A percentile compares a stretch with the other conserved stretches of the same genome.
Conservation (phyloP, 495 filamentous ascomycete genomes). For the Hypoxylon intermedium region DNA sequence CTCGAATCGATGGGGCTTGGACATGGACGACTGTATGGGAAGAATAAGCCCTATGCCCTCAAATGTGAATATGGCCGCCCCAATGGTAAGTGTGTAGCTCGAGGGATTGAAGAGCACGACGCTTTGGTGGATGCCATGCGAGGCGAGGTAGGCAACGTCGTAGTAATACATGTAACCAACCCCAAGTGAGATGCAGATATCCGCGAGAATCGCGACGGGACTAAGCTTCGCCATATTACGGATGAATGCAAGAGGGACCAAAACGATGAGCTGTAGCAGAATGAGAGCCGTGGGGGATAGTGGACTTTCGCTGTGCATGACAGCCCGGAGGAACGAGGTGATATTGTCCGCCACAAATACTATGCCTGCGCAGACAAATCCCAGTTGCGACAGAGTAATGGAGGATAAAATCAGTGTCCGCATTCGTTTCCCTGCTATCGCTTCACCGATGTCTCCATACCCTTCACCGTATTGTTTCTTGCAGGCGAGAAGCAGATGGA, state of each 20-base stretch:
- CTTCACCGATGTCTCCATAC: conserved; percentile 68
- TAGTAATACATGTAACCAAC: conserved; percentile 69
- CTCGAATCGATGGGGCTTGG: conserved; percentile 64
- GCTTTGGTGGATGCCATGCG: conserved; percentile 53
- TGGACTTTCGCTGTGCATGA: conserved; percentile 48
- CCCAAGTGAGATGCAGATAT: conserved; percentile 68
- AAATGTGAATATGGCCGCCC: conserved; percentile 71
- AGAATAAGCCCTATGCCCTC: conserved; percentile 72
- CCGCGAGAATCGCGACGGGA: conserved; percentile 64
- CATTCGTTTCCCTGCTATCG: conserved; percentile 59
- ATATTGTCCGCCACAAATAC: conserved; percentile 73
- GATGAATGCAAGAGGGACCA: conserved; percentile 67
- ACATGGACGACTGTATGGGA: conserved; percentile 70
- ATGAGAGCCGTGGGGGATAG: conserved; percentile 59
- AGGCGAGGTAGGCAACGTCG: conserved; percentile 59
- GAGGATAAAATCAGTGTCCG: conserved; percentile 62
- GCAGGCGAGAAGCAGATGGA: conserved; percentile 67
- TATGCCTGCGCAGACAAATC: conserved; percentile 70
- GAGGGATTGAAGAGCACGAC: conserved; percentile 67
- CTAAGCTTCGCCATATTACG: conserved; percentile 71
- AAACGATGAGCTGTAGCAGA: conserved; percentile 59
- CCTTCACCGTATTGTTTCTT: conserved; percentile 60
- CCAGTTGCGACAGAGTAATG: conserved; percentile 70
- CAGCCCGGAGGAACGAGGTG: conserved; percentile 62
- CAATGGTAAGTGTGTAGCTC: conserved; percentile 67